Evolutionary conservation across 2,329 filamentous ascomycete species (phyloP), one percentile per base, ranked within the genome.

Genomic region (Thielaviopsis euricoi): DNA sequence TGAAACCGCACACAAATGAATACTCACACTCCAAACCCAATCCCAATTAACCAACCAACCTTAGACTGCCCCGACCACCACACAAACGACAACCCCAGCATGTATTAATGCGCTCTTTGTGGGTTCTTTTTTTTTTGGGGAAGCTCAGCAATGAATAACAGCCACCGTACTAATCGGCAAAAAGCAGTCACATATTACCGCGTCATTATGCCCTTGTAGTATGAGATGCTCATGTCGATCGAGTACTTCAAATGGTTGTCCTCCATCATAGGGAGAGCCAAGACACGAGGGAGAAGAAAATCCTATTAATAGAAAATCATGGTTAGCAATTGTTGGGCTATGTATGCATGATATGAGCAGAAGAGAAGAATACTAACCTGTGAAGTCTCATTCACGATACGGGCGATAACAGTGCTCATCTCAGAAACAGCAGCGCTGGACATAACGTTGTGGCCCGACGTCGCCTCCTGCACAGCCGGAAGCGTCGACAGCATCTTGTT

Each of bases 391-490:
- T 82, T 73, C 60, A 86, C 79, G 67, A 82, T 78, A 61, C 79
- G 78, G 10, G 86, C 86, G 60, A 91, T 81, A 52, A 83, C 76
- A 56, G 81, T 81, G 52, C 85, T 85, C 78, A 95, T 95, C 66
- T 94, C 89, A 62, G 85, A 83, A 57, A 91, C 77, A 0, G 89
- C 88, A 49, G 90, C 87, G 56, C 81, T 74, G 66, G 86, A 78
- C 62, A 82, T 68, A 6, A 68, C 66, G 43, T 74, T 71, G 2
- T 68, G 64, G 10, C 69, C 67, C 29, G 66, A 64, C 56, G 64
- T 62, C n/a, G 61, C 64, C 59, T 75, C 76, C 60, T 75, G 74
- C 69, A 82, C 77, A 26, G 75, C 75, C 26, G 77, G 76, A 33
- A 84, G 68, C 37, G 79, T 77, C 26, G 74, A 70, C 53, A 82